Base-by-base conservation (phyloP, 2,329 filamentous ascomycete species). In the Nemania sp. region DNA sequence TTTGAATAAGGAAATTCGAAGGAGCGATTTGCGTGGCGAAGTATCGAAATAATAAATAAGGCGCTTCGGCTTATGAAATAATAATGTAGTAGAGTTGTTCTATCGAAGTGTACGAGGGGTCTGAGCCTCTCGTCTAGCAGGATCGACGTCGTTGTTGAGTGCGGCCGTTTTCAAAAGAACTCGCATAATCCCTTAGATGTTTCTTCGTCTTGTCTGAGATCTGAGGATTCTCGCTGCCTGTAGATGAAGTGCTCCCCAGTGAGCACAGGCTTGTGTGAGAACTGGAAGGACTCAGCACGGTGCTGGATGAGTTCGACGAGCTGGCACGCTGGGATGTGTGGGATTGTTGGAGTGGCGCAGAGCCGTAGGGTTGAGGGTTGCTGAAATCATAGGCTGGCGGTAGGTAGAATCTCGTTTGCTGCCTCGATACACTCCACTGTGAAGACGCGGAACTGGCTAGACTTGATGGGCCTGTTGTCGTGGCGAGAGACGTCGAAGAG, bases 211-310 rank as follows among this genome's bases (percentile, higher is more conserved):
- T 88, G 61, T 89, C 86, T 3, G 91, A 91, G 60, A 96, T 77
- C 42, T 81, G 78, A 37, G 70, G 71, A 19, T 74, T 70, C 52
- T 84, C 82, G 63, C 78, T 78, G 45, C 71, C 71, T 49, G 76
- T 74, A 52, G 81, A 82, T 22, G 80, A 72, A 47, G 76, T 79
- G 71, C 86, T 90, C 62, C 83, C 82, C 66, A 92, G 82, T 23
- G 91, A 96, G 68, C 86, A 90, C 49, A 96, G 82, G 68, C 90
- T 95, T 64, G 88, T 89, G 70, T 92, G 86, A 20, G 91, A 94
- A 64, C 89, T 91, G 19, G 90, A 95, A 2, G 86, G 83, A 7
- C 82, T 84, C 52, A 88, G 74, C 52, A 69, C 74, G 56, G 80
- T 75, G 59, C 72, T 72, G 22, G 73, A 70, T 12, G 70, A 66